Percentiles rank a stretch among this genome's conserved stretches.
phyloP scores from a whole-genome alignment of 208 protist species.

The Trypanosoma vivax region DNA sequence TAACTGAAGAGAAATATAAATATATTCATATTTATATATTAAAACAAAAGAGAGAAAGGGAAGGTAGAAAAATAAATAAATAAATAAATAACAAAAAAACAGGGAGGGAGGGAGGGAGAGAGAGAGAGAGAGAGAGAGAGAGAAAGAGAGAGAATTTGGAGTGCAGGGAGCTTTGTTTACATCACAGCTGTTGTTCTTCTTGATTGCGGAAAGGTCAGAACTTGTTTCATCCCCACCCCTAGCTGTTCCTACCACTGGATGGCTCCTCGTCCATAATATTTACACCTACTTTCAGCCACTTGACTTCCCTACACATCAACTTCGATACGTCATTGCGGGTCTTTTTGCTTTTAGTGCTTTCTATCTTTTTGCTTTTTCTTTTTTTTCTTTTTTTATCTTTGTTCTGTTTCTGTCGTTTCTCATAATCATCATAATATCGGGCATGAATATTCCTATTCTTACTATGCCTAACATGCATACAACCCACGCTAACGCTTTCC shows the following conservation, averaged over 20 bases:
- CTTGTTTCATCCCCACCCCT: too few relatives aligned
- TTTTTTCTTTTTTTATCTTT: conserved; percentile 20
- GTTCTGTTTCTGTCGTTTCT: background rate
- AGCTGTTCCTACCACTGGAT: too few relatives aligned
- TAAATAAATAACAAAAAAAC: background rate
- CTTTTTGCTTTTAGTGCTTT: background rate
- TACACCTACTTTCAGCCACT: too few relatives aligned
- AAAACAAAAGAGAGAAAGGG: background rate
- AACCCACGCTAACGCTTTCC: too few relatives aligned
- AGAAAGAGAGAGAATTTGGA: conserved; percentile 1
- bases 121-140: background rate
- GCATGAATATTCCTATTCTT: too few relatives aligned
- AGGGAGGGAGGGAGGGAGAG: background rate
- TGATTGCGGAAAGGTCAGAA: too few relatives aligned
- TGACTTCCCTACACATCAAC: too few relatives aligned
- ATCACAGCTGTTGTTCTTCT: conserved; percentile 9
- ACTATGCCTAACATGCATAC: too few relatives aligned
- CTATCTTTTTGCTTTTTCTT: conserved; percentile 7
- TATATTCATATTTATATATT: conserved; percentile 2
- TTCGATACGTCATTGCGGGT: too few relatives aligned
- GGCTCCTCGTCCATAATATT: too few relatives aligned
- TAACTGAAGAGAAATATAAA: background rate
- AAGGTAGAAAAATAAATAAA: background rate
- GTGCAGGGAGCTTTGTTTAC: too few relatives aligned
- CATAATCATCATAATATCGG: too few relatives aligned